These are phyloP conservation scores for Thalassiosira hispida DNA, from an alignment of 352 stramenopile genomes.

Conservation along the genomic window DNA sequence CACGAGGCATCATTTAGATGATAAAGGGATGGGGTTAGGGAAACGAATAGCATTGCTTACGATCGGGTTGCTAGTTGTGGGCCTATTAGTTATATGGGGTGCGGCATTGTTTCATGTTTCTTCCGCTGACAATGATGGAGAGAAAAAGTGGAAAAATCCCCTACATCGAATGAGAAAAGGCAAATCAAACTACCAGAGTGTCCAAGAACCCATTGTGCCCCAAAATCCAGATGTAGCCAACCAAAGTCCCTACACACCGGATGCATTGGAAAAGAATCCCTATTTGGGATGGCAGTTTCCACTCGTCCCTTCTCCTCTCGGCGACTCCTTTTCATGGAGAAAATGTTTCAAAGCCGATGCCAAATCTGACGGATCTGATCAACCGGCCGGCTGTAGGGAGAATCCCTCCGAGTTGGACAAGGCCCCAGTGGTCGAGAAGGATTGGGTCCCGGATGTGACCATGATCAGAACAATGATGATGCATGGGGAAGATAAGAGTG, in stretches of 20 bases:
- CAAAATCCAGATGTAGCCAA: not conserved
- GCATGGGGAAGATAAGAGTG: slow-evolving; percentile 58
- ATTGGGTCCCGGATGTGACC: slow-evolving; percentile 77
- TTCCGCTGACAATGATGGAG: not conserved
- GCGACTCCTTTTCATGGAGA: slow-evolving; percentile 61
- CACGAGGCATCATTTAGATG: not conserved
- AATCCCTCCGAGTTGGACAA: slow-evolving; percentile 42
- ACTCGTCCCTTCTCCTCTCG: slow-evolving; percentile 17
- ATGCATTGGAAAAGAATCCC: slow-evolving; percentile 39
- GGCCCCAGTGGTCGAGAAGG: slow-evolving; percentile 30
- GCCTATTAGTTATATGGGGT: slow-evolving; percentile 30
- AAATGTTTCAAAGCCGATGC: slow-evolving; percentile 60
- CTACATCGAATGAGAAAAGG: slow-evolving; percentile 29
- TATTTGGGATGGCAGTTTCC: slow-evolving; percentile 68
- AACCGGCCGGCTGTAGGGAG: slow-evolving; percentile 58
- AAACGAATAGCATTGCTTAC: slow-evolving; percentile 19
- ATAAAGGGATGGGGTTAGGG: slow-evolving; percentile 3
- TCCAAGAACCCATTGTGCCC: not conserved
- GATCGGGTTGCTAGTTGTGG: slow-evolving; percentile 13
- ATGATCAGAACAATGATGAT: slow-evolving; percentile 70
- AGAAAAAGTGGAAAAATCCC: slow-evolving; percentile 23
- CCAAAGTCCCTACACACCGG: slow-evolving; percentile 38
- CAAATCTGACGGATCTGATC: slow-evolving; percentile 41
- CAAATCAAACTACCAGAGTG: slow-evolving; percentile 25
- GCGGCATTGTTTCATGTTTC: slow-evolving; percentile 35